A percentile compares a stretch with the other conserved stretches of the same genome.
Evolutionary conservation across 805 yeast species (phyloP).

Genomic region (Teunomyces pallodes): DNA sequence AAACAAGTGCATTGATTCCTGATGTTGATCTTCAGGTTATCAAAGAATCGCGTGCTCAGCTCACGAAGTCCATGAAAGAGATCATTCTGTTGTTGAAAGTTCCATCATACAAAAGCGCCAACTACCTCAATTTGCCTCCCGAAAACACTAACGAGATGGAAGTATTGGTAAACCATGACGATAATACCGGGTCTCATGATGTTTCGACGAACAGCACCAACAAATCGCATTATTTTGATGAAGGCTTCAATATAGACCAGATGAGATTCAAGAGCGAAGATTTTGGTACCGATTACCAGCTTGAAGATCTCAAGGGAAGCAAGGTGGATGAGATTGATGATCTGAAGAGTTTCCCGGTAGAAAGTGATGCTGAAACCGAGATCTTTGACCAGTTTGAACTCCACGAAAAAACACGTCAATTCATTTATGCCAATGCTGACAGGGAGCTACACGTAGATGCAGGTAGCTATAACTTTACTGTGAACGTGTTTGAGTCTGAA

Average conservation of each 20-base stretch:
- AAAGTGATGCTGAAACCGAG: constrained; percentile 31
- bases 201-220: constrained; percentile 5
- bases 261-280: background rate
- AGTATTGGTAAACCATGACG: constrained; percentile 12
- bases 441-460: background rate
- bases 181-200: background rate
- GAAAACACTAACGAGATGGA: constrained; percentile 18
- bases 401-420: background rate
- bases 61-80: constrained; percentile 36
- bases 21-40: constrained; percentile 32
- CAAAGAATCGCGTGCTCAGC: constrained; percentile 30
- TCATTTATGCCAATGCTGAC: background rate
- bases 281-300: constrained; percentile 5
- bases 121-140: constrained; percentile 21
- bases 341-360: background rate
- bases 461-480: background rate
- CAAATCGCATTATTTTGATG: constrained; percentile 9
- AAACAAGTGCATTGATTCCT: constrained; percentile 19
- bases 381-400: constrained; percentile 16
- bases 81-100: constrained; percentile 31
- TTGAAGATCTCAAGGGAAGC: constrained; percentile 4
- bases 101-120: constrained; percentile 20
- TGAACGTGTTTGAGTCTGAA: constrained; percentile 1
- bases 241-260: constrained; percentile 2
- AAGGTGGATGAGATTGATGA: constrained; percentile 2